These are phyloP conservation scores for Olyra latifolia DNA, from an alignment of 176 grass and related monocot species.

Conservation along the genomic window DNA sequence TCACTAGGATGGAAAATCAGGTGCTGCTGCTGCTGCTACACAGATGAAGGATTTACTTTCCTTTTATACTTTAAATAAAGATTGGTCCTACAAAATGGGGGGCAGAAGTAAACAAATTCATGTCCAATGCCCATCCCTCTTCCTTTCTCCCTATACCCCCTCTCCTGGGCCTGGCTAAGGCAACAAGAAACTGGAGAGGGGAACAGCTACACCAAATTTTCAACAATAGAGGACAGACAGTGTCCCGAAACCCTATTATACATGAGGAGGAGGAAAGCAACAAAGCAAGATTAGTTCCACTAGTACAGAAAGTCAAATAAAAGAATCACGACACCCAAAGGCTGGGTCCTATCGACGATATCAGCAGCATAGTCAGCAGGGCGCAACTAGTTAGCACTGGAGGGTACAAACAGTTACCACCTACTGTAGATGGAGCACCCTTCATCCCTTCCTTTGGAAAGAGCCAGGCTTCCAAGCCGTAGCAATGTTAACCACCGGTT, in stretches of 20 bases:
- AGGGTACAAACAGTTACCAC: constrained; percentile 34
- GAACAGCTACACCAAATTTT: constrained; percentile 49
- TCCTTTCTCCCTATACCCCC: constrained; percentile 45
- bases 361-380: constrained; percentile 32
- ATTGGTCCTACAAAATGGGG: constrained; percentile 67
- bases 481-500: constrained; percentile 21
- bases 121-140: constrained; percentile 42
- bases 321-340: constrained; percentile 60
- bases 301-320: constrained; percentile 54
- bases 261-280: constrained; percentile 40
- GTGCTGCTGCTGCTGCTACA: not conserved
- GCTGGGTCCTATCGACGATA: constrained; percentile 31
- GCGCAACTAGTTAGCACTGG: constrained; percentile 43
- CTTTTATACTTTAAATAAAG: constrained; percentile 68
- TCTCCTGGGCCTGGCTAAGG: constrained; percentile 22
- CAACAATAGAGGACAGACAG: constrained; percentile 31
- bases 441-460: constrained; percentile 33
- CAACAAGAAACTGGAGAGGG: constrained; percentile 40
- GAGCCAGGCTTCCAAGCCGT: constrained; percentile 12
- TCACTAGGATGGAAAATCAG: not conserved
- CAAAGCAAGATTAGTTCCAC: constrained; percentile 37
- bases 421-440: constrained; percentile 36
- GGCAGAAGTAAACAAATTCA: constrained; percentile 46
- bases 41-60: constrained; percentile 44
- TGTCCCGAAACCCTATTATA: constrained; percentile 59